Base-by-base conservation (phyloP, 148 eudicot species). In the Vaccinium macrocarpon region DNA sequence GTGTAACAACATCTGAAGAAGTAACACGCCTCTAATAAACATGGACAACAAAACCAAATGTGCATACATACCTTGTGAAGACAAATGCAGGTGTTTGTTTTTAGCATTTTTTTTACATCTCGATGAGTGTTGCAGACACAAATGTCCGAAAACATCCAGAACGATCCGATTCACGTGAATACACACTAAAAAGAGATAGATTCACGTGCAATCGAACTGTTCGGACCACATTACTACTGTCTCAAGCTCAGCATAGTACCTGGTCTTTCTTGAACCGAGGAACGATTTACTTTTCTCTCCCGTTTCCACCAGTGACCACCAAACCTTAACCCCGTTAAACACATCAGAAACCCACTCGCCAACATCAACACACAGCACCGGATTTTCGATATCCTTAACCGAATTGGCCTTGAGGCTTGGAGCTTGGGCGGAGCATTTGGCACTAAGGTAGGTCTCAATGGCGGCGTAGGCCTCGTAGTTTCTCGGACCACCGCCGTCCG, bases 281-380 rank as follows among this genome's bases (percentile, higher is more conserved):
- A 1, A 61, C 8, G n/a, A 25, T 21, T 21, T 10, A 61, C 68
- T 25, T 1, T 56, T 71, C 14, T 87, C 85, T 7, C 89, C 70
- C 61, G 88, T 32, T 10, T 66, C 52, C 46, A 56, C 35, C 35
- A 56, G 61, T 89, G 89, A 57, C 95, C 95, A 92, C 88, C 87
- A 82, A 13, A 93, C 75, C 16, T 82, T 89, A 12, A 84, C 84
- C 0, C 90, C 92, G 0, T 84, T n/a, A 38, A 70, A 93, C n/a
- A 81, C 91, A 70, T 93, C 95, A 15, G 80, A 81, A 2, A 93
- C 87, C 72, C 88, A 89, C 76, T 93, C 89, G 25, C 87, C 16
- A 6, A 91, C 93, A 23, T 84, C 92, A 81, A 93, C 82, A 79
- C 86, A 86, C 0, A 93, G 71, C 13, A 84, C 82, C 0, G 91